Percentiles rank a stretch among this genome's conserved stretches.
phyloP scores from a whole-genome alignment of 2,329 filamentous ascomycete genomes.

The Cercospora canescens region DNA sequence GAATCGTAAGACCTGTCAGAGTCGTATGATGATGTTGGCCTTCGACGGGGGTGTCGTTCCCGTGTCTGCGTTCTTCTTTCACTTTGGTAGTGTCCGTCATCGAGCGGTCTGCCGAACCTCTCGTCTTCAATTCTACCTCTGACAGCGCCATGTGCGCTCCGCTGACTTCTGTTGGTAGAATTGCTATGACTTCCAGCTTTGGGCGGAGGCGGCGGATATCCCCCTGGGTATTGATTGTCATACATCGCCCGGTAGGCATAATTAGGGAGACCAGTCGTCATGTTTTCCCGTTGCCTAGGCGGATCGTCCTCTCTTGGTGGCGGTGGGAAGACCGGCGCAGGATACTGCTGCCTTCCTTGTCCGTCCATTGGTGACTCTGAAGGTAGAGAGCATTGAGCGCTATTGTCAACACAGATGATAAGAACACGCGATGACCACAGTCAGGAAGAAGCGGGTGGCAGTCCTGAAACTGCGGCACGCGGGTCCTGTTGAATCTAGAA shows the following conservation, averaged over 20 bases:
- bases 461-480: neutral
- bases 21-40: slow-evolving; percentile 6
- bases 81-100: slow-evolving; percentile 1
- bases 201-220: neutral
- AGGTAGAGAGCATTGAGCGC: neutral
- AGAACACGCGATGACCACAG: neutral
- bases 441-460: neutral
- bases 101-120: neutral
- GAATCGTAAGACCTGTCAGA: slow-evolving; percentile 15
- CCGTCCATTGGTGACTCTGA: slow-evolving; percentile 1
- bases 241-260: slow-evolving; percentile 15
- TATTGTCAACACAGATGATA: neutral
- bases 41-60: slow-evolving; percentile 1
- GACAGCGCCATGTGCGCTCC: slow-evolving; percentile 6
- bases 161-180: slow-evolving; percentile 9
- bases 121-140: slow-evolving; percentile 15
- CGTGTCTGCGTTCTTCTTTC: neutral
- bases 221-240: slow-evolving; percentile 9
- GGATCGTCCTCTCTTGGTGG: neutral
- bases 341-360: slow-evolving; percentile 8
- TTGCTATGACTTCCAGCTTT: slow-evolving; percentile 14
- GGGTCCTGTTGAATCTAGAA: neutral
- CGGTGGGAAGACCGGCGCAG: slow-evolving; percentile 9
- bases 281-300: neutral
- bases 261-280: slow-evolving; percentile 9